A percentile compares a stretch with the other conserved stretches of the same genome.
Evolutionary conservation across 306 rosid species (phyloP).

Genomic region (Acacia acuminata): DNA sequence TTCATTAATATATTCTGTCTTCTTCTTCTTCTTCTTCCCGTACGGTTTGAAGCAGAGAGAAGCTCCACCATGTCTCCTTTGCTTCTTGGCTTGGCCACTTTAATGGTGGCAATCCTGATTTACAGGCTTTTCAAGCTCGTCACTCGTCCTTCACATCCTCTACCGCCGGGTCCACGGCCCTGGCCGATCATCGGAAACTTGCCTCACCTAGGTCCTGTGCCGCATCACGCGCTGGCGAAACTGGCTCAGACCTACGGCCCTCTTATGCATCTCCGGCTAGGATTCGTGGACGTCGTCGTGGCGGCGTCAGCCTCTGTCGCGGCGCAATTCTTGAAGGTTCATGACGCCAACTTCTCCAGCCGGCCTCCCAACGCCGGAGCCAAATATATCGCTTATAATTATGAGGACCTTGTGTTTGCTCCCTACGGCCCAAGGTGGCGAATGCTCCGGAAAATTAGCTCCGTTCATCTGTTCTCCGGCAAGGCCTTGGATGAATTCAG

Average conservation of each 20-base stretch:
- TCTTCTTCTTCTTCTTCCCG: background rate
- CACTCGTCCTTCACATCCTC: constrained; percentile 25
- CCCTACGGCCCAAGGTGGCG: constrained; percentile 89
- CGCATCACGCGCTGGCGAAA: constrained; percentile 73
- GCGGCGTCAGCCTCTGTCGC: constrained; percentile 82
- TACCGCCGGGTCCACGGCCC: constrained; percentile 82
- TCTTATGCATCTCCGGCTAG: constrained; percentile 70
- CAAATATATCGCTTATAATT: constrained; percentile 66
- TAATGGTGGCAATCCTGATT: constrained; percentile 25
- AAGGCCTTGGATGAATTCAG: constrained; percentile 73
- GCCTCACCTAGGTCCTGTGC: constrained; percentile 66
- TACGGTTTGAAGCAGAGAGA: background rate
- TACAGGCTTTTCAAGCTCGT: constrained; percentile 22
- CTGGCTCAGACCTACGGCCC: constrained; percentile 69
- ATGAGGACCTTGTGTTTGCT: constrained; percentile 77
- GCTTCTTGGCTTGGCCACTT: constrained; percentile 25
- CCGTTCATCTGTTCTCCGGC: constrained; percentile 80
- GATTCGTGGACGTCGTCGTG: constrained; percentile 64
- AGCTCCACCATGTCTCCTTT: constrained; percentile 31
- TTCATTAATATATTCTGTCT: too few relatives aligned
- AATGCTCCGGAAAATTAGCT: constrained; percentile 67
- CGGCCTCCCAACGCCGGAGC: constrained; percentile 87
- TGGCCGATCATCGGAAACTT: constrained; percentile 88
- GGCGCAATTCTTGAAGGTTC: constrained; percentile 62
- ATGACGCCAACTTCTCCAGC: constrained; percentile 70